Conservation (phyloP, 2,329 filamentous ascomycete genomes). For the Exophiala phaeomuriformis region DNA sequence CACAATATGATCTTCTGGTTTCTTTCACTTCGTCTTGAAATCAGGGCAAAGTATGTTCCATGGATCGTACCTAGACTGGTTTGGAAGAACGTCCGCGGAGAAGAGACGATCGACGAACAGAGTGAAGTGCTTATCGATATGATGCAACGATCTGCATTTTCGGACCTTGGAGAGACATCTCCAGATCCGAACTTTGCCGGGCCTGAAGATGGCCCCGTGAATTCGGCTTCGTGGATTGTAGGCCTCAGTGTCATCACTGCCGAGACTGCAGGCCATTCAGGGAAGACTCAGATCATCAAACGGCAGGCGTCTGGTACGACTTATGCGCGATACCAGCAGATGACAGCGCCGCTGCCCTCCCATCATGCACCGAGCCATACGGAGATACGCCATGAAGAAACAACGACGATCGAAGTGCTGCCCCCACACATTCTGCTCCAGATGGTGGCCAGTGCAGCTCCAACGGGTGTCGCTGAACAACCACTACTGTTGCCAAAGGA, state of each 20-base stretch:
- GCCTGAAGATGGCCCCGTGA: conserved; percentile 39
- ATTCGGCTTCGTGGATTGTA: conserved; percentile 45
- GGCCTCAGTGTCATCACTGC: conserved; percentile 47
- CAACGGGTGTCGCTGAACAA: conserved; percentile 47
- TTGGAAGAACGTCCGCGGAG: conserved; percentile 68
- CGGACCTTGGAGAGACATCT: conserved; percentile 66
- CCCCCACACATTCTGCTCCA: conserved; percentile 43
- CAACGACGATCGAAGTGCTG: conserved; percentile 33
- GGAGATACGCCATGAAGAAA: conserved; percentile 36
- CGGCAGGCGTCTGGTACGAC: conserved; percentile 46
- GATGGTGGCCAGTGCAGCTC: conserved; percentile 39
- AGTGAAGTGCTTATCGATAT: conserved; percentile 90
- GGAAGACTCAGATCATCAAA: conserved; percentile 45
- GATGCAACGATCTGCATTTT: conserved; percentile 81
- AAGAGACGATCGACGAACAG: conserved; percentile 77
- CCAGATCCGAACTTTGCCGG: conserved; percentile 28
- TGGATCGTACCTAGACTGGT: conserved; percentile 83
- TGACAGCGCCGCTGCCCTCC: conserved; percentile 39
- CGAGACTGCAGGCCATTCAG: conserved; percentile 42
- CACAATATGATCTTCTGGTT: conserved; percentile 98
- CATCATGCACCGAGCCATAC: conserved; percentile 40
- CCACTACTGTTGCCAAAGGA: conserved; percentile 69
- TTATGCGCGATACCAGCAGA: conserved; percentile 43
- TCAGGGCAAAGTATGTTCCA: conserved; percentile 73
- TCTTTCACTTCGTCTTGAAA: conserved; percentile 73